Base-by-base conservation (phyloP, 257 asterid species). In the Nicotiana sylvestris region DNA sequence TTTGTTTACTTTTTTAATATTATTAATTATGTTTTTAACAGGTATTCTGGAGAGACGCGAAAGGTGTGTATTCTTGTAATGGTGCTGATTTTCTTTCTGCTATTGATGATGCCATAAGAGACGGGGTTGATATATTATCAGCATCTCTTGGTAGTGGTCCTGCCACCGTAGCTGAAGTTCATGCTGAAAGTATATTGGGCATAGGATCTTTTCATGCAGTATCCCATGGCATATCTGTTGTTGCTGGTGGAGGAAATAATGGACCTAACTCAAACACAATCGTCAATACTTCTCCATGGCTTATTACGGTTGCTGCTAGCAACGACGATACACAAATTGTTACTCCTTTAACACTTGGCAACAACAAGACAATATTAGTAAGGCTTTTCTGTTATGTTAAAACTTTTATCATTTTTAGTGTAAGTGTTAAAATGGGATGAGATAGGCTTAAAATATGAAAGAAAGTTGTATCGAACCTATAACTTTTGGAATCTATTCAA, bases 161-260 rank as follows among this genome's bases (percentile, higher is more conserved):
- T 66, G 17, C 8, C 15, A 25, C 1, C 0, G 12, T 29, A 13
- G 3, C 15, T 56, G 30, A 29, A 29, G 30, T 29, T 16, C 27
- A 77, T 56, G 4, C 29, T 1, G 9, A 56, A 10, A 55, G 17
- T 56, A 2, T 27, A 15, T 21, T 77, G 2, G 65, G 65, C 1
- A 30, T 55, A 17, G 81, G 67, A 55, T 78, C 81, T 9, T 57
- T 37, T 15, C 81, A 57, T 56, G 81, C 81, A 8, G 81, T 57
- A 29, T 46, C 68, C 8, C 46, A 30, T 57, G 81, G 68, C 32
- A 78, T 78, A 55, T 16, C 81, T 30, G 11, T 30, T 32, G 55
- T 78, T 78, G 33, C 33, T 56, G 55, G 32, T 78, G 81, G 33
- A 8, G 81, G 68, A 57, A 78, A 78, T 78, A 17, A 0, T n/a